Evolutionary conservation across 371 early-diverging fungal genomes (phyloP), one percentile per base, ranked within the genome.

Genomic region (Parasitella parasitica): DNA sequence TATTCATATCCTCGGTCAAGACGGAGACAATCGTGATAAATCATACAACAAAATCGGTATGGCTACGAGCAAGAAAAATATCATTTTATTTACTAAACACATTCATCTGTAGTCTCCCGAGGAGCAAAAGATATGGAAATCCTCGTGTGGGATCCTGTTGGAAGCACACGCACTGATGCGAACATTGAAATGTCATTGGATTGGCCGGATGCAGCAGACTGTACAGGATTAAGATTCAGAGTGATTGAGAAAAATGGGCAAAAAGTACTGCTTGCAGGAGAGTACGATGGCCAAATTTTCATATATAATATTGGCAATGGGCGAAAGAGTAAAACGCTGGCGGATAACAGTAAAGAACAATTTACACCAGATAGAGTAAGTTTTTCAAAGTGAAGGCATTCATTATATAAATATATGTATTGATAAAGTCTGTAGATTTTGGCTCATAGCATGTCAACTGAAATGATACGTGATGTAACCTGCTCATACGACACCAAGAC

Each of bases 101-200:
- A 38, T 32, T 32, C 32, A 32, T 32, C 6, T 32, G 6, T 48
- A 71, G 77, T 78, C 0, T 78, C 81, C 0, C 67, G 82, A 13
- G 77, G 73, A 12, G 57, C 75, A 13, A 61, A 66, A 12, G 82
- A 81, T 65, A 57, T 63, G 54, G 79, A 81, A 26, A 69, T 70
- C 18, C 51, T 78, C 26, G 28, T 77, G 2, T 81, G 82, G 82
- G 51, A 73, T 41, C 70, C 70, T 7, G 36, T 30, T 4, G 74
- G 68, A 11, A 78, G 79, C 36, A 81, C 69, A 8, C 24, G 38
- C 22, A 63, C 54, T 0, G 79, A 78, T 63, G 72, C 74, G 9
- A 69, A 77, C n/a, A 74, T 81, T 35, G 30, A 55, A 15, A 53
- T 61, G 2, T 70, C 76, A 1, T 53, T 77, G 3, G 69, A 68